A percentile compares a stretch with the other conserved stretches of the same genome.
phyloP scores from a whole-genome alignment of 305 asterid species.

The Fraxinus sp. region DNA sequence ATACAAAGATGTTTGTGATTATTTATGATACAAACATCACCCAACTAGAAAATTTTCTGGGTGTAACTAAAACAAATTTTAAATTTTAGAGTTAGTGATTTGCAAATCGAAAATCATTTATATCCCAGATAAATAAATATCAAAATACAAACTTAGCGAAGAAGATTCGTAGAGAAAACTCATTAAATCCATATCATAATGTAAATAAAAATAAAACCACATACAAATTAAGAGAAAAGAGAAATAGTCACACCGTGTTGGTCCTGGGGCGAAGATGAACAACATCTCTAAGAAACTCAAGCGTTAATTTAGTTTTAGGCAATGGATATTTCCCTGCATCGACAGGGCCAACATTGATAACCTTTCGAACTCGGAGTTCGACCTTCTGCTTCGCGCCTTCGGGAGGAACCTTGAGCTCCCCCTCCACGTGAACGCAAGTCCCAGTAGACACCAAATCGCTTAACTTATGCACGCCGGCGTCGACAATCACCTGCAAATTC shows the following conservation, averaged over 20 bases:
- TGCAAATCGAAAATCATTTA: neutral
- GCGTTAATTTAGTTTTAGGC: conserved; percentile 74
- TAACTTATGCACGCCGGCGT: conserved; percentile 50
- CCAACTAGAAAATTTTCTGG: neutral
- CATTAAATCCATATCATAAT: neutral
- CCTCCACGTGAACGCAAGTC: conserved; percentile 75
- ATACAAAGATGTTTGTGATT: neutral
- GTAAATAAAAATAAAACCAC: neutral
- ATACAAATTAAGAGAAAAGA: neutral
- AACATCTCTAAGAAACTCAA: conserved; percentile 72
- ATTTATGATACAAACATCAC: neutral
- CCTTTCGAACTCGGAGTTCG: conserved; percentile 64
- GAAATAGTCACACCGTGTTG: conserved; percentile 44
- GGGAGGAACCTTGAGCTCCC: conserved; percentile 71
- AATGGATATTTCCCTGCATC: conserved; percentile 84
- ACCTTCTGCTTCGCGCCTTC: conserved; percentile 70
- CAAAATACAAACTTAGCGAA: neutral
- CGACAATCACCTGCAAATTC: conserved; percentile 80
- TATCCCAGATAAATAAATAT: neutral
- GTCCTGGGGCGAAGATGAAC: conserved; percentile 91
- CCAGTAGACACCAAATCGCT: conserved; percentile 75
- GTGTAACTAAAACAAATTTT: neutral
- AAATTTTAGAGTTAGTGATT: neutral
- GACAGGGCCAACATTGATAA: conserved; percentile 68
- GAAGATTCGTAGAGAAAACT: neutral